These are phyloP conservation scores for Dinochytrium kinnereticum DNA, from an alignment of 371 early-diverging fungal species.

Conservation along the genomic window DNA sequence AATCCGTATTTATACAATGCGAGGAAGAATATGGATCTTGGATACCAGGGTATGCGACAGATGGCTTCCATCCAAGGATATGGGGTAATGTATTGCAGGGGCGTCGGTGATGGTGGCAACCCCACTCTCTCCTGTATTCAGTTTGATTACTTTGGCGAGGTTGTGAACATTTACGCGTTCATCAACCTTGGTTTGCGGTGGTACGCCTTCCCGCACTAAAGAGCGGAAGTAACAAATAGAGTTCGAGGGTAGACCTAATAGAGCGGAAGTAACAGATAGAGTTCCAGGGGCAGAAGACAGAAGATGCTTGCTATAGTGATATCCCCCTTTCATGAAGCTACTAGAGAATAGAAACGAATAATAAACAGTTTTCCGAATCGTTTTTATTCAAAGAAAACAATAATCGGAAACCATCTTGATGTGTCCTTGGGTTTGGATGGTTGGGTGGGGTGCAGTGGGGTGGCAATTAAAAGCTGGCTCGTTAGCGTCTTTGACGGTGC, in stretches of 20 bases:
- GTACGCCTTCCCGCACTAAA: background rate
- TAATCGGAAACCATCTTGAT: too few species aligned
- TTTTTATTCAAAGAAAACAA: too few species aligned
- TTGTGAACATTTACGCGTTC: background rate
- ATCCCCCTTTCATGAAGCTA: too few species aligned
- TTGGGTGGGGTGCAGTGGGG: too few species aligned
- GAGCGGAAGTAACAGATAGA: too few species aligned
- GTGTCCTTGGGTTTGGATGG: too few species aligned
- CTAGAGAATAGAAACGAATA: too few species aligned
- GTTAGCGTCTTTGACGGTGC: too few species aligned
- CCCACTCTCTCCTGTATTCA: conserved; percentile 30
- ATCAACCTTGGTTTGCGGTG: background rate
- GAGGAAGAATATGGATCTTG: conserved; percentile 16
- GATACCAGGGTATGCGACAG: conserved; percentile 21
- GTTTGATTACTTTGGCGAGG: conserved; percentile 11
- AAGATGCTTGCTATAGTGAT: too few species aligned
- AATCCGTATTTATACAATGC: conserved; percentile 24
- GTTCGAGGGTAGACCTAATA: background rate
- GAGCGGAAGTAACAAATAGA: background rate
- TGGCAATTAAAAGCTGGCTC: too few species aligned
- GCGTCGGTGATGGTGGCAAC: conserved; percentile 27
- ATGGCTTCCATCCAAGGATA: conserved; percentile 26
- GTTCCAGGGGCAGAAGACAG: too few species aligned
- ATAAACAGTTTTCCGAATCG: too few species aligned
- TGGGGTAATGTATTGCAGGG: conserved; percentile 27